Conservation (phyloP, 495 filamentous ascomycete species). For the Neurospora sp. region DNA sequence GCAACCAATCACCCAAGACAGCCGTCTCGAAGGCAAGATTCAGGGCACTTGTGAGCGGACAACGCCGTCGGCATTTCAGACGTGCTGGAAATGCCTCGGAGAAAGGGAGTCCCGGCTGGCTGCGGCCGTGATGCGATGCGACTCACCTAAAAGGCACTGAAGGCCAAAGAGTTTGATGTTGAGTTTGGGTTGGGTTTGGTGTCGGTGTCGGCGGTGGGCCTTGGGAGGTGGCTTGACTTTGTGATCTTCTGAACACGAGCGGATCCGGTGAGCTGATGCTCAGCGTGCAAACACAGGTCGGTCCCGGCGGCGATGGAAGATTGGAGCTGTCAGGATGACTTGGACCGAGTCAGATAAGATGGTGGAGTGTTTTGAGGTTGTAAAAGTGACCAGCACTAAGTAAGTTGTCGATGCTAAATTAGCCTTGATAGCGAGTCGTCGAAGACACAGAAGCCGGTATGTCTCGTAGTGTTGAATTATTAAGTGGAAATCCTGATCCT, state of each 20-base stretch:
- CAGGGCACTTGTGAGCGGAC: conserved; percentile 7
- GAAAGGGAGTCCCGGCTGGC: not conserved
- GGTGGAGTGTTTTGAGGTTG: not conserved
- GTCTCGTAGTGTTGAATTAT: not conserved
- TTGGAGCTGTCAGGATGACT: not conserved
- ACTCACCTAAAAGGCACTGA: not conserved
- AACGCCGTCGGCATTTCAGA: conserved; percentile 11
- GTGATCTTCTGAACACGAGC: not conserved
- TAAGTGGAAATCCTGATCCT: conserved; percentile 7
- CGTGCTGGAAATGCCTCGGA: conserved; percentile 12
- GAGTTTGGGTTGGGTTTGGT: not conserved
- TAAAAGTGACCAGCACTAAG: not conserved
- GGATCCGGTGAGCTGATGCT: not conserved
- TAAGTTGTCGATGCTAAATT: not conserved
- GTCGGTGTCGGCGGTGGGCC: not conserved
- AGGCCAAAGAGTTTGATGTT: not conserved
- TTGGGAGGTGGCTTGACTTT: not conserved
- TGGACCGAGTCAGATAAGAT: not conserved
- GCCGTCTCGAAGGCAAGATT: conserved; percentile 2
- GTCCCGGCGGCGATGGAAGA: not conserved
- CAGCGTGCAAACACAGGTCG: not conserved
- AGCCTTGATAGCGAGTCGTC: not conserved
- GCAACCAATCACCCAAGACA: conserved; percentile 10
- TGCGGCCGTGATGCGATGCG: not conserved
- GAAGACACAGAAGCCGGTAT: not conserved